phyloP scores from a whole-genome alignment of 169 alveolate genomes.

The Plasmodium ovale region DNA sequence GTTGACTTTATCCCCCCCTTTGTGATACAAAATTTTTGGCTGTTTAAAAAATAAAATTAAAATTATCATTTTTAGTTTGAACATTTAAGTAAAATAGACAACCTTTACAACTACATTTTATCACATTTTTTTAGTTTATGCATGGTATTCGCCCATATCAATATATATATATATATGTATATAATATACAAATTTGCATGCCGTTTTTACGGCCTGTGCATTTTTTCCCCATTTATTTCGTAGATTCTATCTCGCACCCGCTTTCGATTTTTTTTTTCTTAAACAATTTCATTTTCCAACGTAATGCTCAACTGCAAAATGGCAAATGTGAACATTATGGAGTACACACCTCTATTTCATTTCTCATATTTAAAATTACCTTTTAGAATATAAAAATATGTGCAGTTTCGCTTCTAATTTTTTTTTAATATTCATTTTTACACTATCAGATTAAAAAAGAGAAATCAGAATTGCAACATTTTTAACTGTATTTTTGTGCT shows the following conservation, averaged over 20 bases:
- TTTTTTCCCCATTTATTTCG: background rate
- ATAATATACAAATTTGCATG: too few species aligned
- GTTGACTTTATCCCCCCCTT: too few species aligned
- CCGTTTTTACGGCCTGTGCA: background rate
- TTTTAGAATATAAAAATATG: background rate
- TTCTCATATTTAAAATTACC: background rate
- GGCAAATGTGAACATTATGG: background rate
- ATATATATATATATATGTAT: too few species aligned
- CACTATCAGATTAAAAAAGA: background rate
- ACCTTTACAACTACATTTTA: too few species aligned
- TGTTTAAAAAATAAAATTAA: too few species aligned
- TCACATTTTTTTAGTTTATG: too few species aligned
- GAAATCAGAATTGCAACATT: background rate
- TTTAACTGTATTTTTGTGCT: slow-evolving; percentile 28
- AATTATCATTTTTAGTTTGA: too few species aligned
- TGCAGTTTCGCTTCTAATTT: background rate
- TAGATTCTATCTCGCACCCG: too few species aligned
- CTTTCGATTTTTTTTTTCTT: background rate
- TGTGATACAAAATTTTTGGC: too few species aligned
- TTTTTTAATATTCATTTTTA: background rate
- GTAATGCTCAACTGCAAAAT: background rate
- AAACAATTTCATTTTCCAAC: background rate
- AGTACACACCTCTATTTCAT: background rate
- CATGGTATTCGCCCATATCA: too few species aligned
- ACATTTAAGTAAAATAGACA: too few species aligned